A percentile compares a stretch with the other conserved stretches of the same genome.
Conservation (phyloP, 441 rosid species). For the Dalechampia spathulata region DNA sequence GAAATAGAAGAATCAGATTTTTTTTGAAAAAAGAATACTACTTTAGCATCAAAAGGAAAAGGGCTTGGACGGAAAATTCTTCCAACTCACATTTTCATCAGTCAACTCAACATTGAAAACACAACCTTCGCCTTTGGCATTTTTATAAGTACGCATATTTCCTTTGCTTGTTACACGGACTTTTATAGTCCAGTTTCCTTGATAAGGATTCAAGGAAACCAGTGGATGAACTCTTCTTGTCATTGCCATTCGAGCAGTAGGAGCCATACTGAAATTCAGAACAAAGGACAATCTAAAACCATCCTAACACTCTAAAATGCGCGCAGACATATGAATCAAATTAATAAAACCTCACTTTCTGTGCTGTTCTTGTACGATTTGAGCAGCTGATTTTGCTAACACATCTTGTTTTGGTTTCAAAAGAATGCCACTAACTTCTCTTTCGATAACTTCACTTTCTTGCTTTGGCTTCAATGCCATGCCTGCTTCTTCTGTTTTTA, state of each 20-base stretch:
- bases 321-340: no score
- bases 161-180: conserved; percentile 88
- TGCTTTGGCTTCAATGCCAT: conserved; percentile 47
- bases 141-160: conserved; percentile 66
- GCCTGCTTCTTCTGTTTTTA: conserved; percentile 24
- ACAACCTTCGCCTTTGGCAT: conserved; percentile 94
- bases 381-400: conserved; percentile 75
- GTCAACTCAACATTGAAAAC: conserved; percentile 94
- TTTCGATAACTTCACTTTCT: conserved; percentile 29
- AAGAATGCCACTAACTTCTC: conserved; percentile 29
- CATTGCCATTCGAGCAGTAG: conserved; percentile 77
- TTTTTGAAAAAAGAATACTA: no score
- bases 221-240: conserved; percentile 93
- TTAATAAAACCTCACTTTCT: conserved; percentile 47
- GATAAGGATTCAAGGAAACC: conserved; percentile 91
- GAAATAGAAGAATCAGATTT: neutral
- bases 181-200: conserved; percentile 92
- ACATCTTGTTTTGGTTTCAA: conserved; percentile 66
- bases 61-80: neutral
- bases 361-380: conserved; percentile 66
- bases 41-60: neutral
- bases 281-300: neutral
- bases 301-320: no score
- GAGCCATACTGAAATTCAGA: conserved; percentile 55
- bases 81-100: conserved; percentile 72